Evolutionary conservation across 1,284 basidiomycete species (phyloP), one percentile per base, ranked within the genome.

Genomic region (Pisolithus thermaeus): DNA sequence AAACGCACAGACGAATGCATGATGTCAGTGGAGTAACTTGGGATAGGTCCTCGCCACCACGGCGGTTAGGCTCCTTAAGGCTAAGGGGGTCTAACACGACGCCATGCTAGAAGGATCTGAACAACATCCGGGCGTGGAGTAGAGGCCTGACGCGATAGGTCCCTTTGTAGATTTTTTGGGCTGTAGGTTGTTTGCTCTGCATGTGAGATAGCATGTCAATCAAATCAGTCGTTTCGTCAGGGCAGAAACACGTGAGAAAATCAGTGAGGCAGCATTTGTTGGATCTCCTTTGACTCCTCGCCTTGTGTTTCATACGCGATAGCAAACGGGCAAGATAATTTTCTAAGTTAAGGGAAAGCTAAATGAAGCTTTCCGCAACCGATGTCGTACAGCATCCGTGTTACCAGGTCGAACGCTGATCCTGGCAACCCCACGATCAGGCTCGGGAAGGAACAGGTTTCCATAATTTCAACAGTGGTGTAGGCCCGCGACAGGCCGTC

Each of bases 361-460:
- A 43, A 69, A 63, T 2, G 25, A 63, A 62, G 45, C 60, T 56
- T 7, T 59, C 58, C 35, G 58, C 14, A 70, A 59, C 65, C 73
- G 72, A 4, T 47, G 50, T 32, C 64, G 58, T 1, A 73, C 76
- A 1, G 63, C 60, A 22, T 67, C 61, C 6, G 70, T 46, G 23
- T 66, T 58, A 1, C 69, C 70, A 0, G 65, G 64, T 1, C 68
- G 64, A 11, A 69, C 60, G 40, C 72, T 70, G 18, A 72, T 54
- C 14, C 64, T 62, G 20, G 75, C 67, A 4, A 81, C 60, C 38
- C 69, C 66, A 20, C 62, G n/a, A 73, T 53, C 7, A 78, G 63
- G 1, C 59, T 52, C 9, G 58, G 56, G 6, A 69, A 62, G 18
- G 73, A 65, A 32, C 57, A 56, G 50, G 74, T 69, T 14, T 56